Base-by-base conservation (phyloP, 768 basidiomycete species). In the Pilatotrama ljubarskyi region DNA sequence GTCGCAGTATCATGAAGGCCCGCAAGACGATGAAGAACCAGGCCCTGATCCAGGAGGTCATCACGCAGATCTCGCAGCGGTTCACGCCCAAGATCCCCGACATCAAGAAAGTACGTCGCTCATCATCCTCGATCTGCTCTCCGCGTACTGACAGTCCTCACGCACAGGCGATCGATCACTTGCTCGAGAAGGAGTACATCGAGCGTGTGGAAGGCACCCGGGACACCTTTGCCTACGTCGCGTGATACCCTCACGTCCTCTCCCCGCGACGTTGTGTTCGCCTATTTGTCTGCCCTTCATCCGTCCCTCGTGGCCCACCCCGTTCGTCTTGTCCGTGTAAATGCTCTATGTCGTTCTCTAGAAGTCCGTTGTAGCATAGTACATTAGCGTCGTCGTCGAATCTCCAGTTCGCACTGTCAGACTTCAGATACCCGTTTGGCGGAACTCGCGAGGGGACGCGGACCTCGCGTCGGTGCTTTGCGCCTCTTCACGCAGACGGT, bases 111-210 rank as follows among this genome's bases (percentile, higher is more conserved):
- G 92, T 90, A 17, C 10, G 73, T 66, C n/a, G n/a, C 25, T 46
- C 37, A 41, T 2, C 42, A 48, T 49, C 47, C 2, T 42, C 8
- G 17, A 20, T 2, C 11, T 37, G 42, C 17, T 2, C 3, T 32
- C 20, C 9, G 18, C 22, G 14, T 11, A n/a, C 58, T 59, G 20
- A 42, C 29, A 11, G 18, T 18, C 3, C 42, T 22, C n/a, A 17
- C 47, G 53, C 11, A 13, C 59, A 91, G 90, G 91, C 93, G 3
- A 96, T 98, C 59, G 94, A 96, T 70, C 86, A 86, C 14, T 78
- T 98, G 18, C 78, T 98, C 48, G 96, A 98, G 78, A 96, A 96
- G 77, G 96, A 99, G 73, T 99, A 98, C 73, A 90, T 99, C 66
- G 95, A 98, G 70, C 88, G 96, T 29, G 89, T 93, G 14, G 93